Evolutionary conservation across 306 rosid species (phyloP), one percentile per base, ranked within the genome.

Genomic region (Cyclanthera cordifolia): DNA sequence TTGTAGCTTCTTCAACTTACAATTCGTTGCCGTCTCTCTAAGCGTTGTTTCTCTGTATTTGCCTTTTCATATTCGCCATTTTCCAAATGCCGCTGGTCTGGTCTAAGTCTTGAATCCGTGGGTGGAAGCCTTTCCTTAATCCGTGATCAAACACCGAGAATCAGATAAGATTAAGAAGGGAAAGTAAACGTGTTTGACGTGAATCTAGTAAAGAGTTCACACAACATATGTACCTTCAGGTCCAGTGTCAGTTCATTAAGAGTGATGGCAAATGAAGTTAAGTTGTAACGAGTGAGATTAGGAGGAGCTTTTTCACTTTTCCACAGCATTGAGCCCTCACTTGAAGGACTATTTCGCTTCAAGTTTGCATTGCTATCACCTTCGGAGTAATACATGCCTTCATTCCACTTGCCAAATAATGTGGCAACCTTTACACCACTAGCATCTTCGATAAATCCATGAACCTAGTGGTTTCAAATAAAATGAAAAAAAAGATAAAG

Each of bases 41-140:
- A 74, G 65, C 99, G 86, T 77, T 84, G 95, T 73, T 93, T 93
- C 85, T 93, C 96, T 45, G 65, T 67, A 75, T 93, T 93, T 24
- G 99, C 96, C 87, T 82, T 90, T 80, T 88, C 99, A 49, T 90
- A 93, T 76, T 93, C 95, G 45, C 99, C 99, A 77, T 93, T 88
- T 83, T 93, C 99, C 68, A 93, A 78, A 80, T 86, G 91, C 71
- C 99, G 91, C 77, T 93, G 99, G 81, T 93, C 99, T 2, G 99
- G 99, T 77, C 99, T 85, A 59, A 90, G 85, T 84, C 99, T 84
- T 55, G 99, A 93, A 85, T 93, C 99, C 71, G 99, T 93, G 74
- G 99, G 94, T 32, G 99, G 99, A 64, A 93, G 99, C 80, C 87
- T 93, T 89, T 86, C 99, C 99, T 93, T 85, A 87, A 93, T 83